Conservation (phyloP, 805 yeast species). For the Candida tibetensis region DNA sequence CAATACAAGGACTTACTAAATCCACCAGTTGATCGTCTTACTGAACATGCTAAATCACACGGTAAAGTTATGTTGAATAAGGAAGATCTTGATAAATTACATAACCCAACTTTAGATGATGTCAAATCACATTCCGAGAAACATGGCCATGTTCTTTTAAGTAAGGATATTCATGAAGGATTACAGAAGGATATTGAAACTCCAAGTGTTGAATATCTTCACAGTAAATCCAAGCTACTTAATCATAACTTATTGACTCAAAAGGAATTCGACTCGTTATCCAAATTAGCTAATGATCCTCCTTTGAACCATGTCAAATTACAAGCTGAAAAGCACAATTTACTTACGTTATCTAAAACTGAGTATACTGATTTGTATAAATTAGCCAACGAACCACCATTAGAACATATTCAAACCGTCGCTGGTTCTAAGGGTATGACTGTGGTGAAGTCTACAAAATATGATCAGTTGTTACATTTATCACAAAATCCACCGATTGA, state of each 20-base stretch:
- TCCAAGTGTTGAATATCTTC: constrained; percentile 18
- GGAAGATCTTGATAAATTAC: constrained; percentile 7
- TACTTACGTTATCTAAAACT: constrained; percentile 28
- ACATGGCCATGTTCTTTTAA: constrained; percentile 3
- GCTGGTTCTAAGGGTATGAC: constrained; percentile 19
- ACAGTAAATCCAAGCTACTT: constrained; percentile 5
- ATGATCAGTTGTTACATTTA: constrained; percentile 9
- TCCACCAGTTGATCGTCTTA: constrained; percentile 32
- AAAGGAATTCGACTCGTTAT: constrained; percentile 4
- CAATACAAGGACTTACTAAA: constrained; percentile 2
- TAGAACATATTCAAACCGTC: constrained; percentile 13
- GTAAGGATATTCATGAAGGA: constrained; percentile 9
- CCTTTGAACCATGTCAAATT: constrained; percentile 31
- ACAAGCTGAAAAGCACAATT: constrained; percentile 33
- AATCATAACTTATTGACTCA: constrained; percentile 8
- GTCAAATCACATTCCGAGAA: constrained; percentile 3
- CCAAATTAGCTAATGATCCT: constrained; percentile 14
- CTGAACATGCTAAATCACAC: constrained; percentile 26
- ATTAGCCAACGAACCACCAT: constrained; percentile 31
- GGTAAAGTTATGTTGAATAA: constrained; percentile 15
- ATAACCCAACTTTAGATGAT: constrained; percentile 6
- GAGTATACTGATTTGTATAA: constrained; percentile 33
- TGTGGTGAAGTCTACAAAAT: constrained; percentile 11
- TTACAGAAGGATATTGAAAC: constrained; percentile 12
- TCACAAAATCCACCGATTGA: constrained; percentile 20